phyloP scores from a whole-genome alignment of 75 land plant species.

The Isoetes taiwanensis region DNA sequence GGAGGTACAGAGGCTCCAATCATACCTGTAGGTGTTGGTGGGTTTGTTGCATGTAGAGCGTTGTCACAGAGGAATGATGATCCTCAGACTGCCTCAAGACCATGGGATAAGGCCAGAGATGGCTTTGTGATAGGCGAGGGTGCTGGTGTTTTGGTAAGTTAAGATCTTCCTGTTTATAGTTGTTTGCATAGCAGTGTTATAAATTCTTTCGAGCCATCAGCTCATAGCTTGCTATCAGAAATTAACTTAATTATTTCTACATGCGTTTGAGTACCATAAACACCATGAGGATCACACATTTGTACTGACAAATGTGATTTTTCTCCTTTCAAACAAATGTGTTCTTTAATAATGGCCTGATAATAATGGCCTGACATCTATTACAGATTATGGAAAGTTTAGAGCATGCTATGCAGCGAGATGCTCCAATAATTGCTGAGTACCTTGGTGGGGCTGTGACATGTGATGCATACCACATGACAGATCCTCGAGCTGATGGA shows the following conservation, averaged over 20 bases:
- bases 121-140: constrained; percentile 36
- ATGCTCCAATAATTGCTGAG: not conserved
- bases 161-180: too few relatives aligned
- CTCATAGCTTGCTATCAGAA: not conserved
- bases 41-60: constrained; percentile 3
- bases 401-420: constrained; percentile 1
- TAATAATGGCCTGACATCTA: too few relatives aligned
- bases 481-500: constrained; percentile 8
- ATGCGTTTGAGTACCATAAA: not conserved
- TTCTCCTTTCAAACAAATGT: too few relatives aligned
- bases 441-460: not conserved
- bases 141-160: constrained; percentile 11
- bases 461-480: constrained; percentile 6
- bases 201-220: not conserved
- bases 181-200: not conserved
- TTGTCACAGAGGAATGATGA: constrained; percentile 3
- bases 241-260: not conserved
- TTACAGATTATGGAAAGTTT: constrained; percentile 6
- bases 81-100: not conserved
- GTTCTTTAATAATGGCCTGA: too few relatives aligned
- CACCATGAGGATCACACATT: not conserved
- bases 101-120: not conserved
- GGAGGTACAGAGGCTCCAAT: constrained; percentile 4
- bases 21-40: not conserved
- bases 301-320: not conserved